phyloP scores from a whole-genome alignment of 2,329 filamentous ascomycete genomes.

The Ophidiomyces ophidiicola region DNA sequence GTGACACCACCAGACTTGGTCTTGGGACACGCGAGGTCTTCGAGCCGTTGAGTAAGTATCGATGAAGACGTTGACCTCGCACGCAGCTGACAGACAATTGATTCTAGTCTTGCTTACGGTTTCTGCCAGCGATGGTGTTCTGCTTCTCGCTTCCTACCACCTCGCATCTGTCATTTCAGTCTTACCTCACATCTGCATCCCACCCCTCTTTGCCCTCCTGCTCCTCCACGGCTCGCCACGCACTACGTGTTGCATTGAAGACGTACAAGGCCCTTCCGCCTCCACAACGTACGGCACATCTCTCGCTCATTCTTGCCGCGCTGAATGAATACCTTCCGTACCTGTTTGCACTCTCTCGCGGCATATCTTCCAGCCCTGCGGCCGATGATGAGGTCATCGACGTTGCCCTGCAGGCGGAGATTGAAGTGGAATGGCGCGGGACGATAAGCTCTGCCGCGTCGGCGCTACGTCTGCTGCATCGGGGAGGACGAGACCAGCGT shows the following conservation, averaged over 20 bases:
- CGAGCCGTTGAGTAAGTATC: background rate
- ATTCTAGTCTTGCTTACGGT: background rate
- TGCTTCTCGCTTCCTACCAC: slow-evolving; percentile 82
- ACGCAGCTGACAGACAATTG: background rate
- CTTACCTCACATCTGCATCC: slow-evolving; percentile 62
- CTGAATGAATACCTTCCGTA: slow-evolving; percentile 73
- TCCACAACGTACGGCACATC: slow-evolving; percentile 55
- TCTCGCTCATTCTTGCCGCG: slow-evolving; percentile 56
- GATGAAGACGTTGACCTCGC: background rate
- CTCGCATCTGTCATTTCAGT: slow-evolving; percentile 69
- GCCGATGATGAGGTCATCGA: slow-evolving; percentile 46
- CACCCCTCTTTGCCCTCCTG: slow-evolving; percentile 80
- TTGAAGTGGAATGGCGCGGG: slow-evolving; percentile 69
- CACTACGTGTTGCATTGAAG: slow-evolving; percentile 74
- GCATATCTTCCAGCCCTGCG: slow-evolving; percentile 45
- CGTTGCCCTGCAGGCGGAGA: slow-evolving; percentile 52
- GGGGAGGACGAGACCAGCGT: slow-evolving; percentile 38
- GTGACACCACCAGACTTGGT: slow-evolving; percentile 5
- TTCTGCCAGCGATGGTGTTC: slow-evolving; percentile 58
- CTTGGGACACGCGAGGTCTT: background rate
- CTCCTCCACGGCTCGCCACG: slow-evolving; percentile 69
- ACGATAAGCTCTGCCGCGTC: slow-evolving; percentile 47
- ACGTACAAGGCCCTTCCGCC: slow-evolving; percentile 75
- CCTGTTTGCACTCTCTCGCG: slow-evolving; percentile 62
- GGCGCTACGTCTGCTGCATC: slow-evolving; percentile 6